These are phyloP conservation scores for Phytopythium sindhum DNA, from an alignment of 352 stramenopile genomes.

Conservation along the genomic window DNA sequence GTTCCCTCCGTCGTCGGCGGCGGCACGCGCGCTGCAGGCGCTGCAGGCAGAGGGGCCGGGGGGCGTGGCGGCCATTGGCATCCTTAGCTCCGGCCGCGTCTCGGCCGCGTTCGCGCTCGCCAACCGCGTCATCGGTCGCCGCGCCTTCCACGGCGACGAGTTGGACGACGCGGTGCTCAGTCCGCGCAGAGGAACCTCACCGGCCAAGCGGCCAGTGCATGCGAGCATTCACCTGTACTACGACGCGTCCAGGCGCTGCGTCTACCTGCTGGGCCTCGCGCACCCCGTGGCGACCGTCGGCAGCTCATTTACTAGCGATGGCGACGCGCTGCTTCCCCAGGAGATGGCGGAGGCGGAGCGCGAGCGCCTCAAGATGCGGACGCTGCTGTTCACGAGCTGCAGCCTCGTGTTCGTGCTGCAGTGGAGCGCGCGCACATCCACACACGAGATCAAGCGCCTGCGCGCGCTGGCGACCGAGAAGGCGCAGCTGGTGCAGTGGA, in stretches of 20 bases:
- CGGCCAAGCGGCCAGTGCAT: conserved; percentile 5
- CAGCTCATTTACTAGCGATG: not conserved
- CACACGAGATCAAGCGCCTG: conserved; percentile 41
- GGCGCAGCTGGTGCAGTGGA: conserved; percentile 36
- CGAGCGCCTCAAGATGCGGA: conserved; percentile 64
- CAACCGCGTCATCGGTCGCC: conserved; percentile 61
- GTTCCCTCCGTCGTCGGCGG: conserved; percentile 39
- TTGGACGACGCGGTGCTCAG: not conserved
- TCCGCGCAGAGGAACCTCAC: not conserved
- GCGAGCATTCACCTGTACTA: conserved; percentile 61
- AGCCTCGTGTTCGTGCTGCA: conserved; percentile 57
- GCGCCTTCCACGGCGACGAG: conserved; percentile 35
- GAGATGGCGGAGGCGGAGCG: conserved; percentile 29
- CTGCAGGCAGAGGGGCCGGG: conserved; percentile 41
- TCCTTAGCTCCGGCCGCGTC: conserved; percentile 37
- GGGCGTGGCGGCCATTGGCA: conserved; percentile 40
- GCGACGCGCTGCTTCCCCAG: not conserved
- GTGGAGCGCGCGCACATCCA: conserved; percentile 33
- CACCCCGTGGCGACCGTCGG: conserved; percentile 31
- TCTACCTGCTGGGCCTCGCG: conserved; percentile 53
- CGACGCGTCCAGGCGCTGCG: conserved; percentile 37
- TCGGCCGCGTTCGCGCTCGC: conserved; percentile 42
- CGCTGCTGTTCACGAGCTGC: conserved; percentile 57
- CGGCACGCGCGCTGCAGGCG: conserved; percentile 26
- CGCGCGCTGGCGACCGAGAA: conserved; percentile 54